These are phyloP conservation scores for Malus hybrid DNA, from an alignment of 331 rosid genomes.

Conservation along the genomic window DNA sequence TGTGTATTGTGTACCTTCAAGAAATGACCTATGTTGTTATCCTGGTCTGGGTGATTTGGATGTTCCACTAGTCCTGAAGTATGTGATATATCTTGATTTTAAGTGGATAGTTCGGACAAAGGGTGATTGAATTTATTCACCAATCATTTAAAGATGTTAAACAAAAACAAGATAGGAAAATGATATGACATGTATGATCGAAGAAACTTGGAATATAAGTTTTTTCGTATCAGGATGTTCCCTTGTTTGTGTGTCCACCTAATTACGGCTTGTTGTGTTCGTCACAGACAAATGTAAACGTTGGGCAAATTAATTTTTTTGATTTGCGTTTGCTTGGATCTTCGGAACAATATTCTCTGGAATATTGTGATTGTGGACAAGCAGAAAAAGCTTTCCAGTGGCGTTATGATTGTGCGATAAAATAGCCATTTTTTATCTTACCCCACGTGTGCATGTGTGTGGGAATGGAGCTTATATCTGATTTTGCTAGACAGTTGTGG, in stretches of 20 bases:
- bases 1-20: not conserved
- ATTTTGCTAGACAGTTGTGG: not conserved
- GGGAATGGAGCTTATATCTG: not conserved
- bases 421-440: not conserved
- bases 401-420: not conserved
- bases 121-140: not conserved
- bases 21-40: not conserved
- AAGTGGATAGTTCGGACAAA: not conserved
- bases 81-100: not conserved
- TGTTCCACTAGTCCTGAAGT: not conserved
- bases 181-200: not conserved
- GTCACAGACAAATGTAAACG: not conserved
- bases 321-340: not conserved
- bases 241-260: not conserved
- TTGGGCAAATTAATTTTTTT: not conserved
- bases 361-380: not conserved
- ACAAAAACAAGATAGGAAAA: not conserved
- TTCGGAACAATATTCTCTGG: not conserved
- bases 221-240: not conserved
- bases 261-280: not conserved
- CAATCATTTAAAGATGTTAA: not conserved
- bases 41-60: not conserved
- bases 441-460: not conserved
- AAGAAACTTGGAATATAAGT: not conserved
- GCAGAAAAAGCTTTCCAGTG: not conserved